Conservation (phyloP, 2,329 filamentous ascomycete genomes). For the Colletotrichum viniferum region DNA sequence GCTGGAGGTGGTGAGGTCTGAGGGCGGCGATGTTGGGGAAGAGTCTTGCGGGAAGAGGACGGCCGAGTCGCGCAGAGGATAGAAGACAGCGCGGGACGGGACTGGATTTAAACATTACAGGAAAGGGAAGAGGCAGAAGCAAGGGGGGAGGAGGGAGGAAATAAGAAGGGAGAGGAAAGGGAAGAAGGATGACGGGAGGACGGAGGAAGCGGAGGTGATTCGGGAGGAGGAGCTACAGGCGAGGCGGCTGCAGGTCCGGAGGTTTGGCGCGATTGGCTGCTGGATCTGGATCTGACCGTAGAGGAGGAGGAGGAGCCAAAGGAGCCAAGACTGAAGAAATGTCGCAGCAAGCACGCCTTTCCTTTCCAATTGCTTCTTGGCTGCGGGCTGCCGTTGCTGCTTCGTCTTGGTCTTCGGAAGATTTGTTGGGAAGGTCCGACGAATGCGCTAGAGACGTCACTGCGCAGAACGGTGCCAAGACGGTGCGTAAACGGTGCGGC, state of each 20-base stretch:
- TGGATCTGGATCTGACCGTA: background rate
- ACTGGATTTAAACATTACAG: conserved; percentile 13
- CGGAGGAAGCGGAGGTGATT: background rate
- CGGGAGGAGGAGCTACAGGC: background rate
- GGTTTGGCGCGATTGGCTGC: background rate
- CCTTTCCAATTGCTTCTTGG: background rate
- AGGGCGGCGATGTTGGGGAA: background rate
- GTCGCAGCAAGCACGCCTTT: background rate
- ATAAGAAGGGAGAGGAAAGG: background rate
- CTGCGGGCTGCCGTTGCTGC: background rate
- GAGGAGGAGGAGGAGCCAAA: background rate
- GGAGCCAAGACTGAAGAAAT: conserved; percentile 13
- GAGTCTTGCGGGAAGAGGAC: background rate
- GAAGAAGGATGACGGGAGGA: background rate
- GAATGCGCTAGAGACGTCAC: conserved; percentile 11
- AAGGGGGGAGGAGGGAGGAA: background rate
- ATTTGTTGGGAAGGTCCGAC: conserved; percentile 21
- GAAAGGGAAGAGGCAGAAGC: background rate
- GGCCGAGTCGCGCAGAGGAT: background rate
- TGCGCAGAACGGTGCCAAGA: conserved; percentile 1
- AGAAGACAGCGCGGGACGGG: conserved; percentile 5
- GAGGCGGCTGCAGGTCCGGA: conserved; percentile 4
- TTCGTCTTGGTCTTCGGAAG: background rate
- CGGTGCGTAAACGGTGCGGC: background rate
- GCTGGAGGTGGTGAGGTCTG: background rate